Percentiles rank a stretch among this genome's conserved stretches.
phyloP scores from a whole-genome alignment of 192 early-diverging fungal species.

The Pilobolus umbonatus region DNA sequence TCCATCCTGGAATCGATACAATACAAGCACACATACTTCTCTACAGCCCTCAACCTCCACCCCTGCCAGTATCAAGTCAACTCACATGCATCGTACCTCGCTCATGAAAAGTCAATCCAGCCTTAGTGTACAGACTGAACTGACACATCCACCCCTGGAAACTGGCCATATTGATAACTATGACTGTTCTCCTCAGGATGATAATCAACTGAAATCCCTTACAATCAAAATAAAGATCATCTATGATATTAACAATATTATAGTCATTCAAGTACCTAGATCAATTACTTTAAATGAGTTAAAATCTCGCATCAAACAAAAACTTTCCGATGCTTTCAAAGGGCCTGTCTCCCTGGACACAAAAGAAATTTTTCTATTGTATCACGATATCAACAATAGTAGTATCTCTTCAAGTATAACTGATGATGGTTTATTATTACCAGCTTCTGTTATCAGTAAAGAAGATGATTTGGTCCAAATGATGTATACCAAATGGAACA shows the following conservation, averaged over 20 bases:
- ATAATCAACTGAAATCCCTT: neutral
- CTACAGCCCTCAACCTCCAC: slow-evolving; percentile 9
- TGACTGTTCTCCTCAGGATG: neutral
- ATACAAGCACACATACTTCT: neutral
- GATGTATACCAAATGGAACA: slow-evolving; percentile 18
- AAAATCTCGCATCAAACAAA: slow-evolving; percentile 16
- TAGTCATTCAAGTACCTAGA: slow-evolving; percentile 27
- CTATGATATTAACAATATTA: slow-evolving; percentile 27
- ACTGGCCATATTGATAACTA: neutral
- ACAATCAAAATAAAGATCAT: slow-evolving; percentile 23
- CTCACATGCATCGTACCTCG: neutral
- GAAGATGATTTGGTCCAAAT: slow-evolving; percentile 4
- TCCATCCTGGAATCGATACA: slow-evolving; percentile 3
- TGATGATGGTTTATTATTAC: neutral
- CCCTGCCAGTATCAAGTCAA: neutral
- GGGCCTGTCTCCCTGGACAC: neutral
- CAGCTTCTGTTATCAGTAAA: neutral
- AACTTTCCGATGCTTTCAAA: slow-evolving; percentile 14
- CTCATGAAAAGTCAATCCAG: slow-evolving; percentile 8
- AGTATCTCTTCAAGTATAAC: neutral
- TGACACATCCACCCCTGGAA: neutral
- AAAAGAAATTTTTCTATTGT: slow-evolving; percentile 1
- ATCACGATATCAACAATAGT: neutral
- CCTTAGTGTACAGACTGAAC: neutral
- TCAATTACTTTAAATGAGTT: slow-evolving; percentile 17